phyloP scores from a whole-genome alignment of 257 asterid species.

The Nicotiana noctiflora region DNA sequence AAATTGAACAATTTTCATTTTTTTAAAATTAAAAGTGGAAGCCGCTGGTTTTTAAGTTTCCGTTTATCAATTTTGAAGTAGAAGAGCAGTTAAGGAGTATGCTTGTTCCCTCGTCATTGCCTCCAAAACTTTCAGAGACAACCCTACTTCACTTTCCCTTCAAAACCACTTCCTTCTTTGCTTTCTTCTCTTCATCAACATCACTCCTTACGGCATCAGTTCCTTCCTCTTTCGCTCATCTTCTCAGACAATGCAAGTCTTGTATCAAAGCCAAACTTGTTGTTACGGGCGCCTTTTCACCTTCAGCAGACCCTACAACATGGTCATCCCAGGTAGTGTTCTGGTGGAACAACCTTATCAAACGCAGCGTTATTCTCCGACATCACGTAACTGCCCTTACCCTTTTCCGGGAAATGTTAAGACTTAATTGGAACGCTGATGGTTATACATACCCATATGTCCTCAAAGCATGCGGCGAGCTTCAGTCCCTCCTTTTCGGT shows the following conservation, averaged over 20 bases:
- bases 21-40: no score
- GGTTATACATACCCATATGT: slow-evolving; percentile 67
- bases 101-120: background rate
- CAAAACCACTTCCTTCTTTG: background rate
- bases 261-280: slow-evolving; percentile 10
- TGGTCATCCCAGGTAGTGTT: slow-evolving; percentile 22
- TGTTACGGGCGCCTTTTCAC: background rate
- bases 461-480: slow-evolving; percentile 62
- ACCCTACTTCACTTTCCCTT: background rate
- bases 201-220: background rate
- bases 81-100: background rate
- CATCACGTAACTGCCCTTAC: slow-evolving; percentile 32
- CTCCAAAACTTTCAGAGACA: background rate
- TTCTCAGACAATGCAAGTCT: slow-evolving; percentile 10
- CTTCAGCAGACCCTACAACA: background rate
- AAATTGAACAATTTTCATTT: no score
- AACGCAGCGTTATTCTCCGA: slow-evolving; percentile 25
- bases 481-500: slow-evolving; percentile 30
- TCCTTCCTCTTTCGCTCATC: background rate
- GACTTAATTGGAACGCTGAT: slow-evolving; percentile 58
- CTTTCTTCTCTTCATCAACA: slow-evolving; percentile 1
- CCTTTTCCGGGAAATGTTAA: slow-evolving; percentile 55
- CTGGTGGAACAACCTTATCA: slow-evolving; percentile 78
- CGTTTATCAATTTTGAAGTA: background rate
- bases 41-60: background rate